phyloP scores from a whole-genome alignment of 2,329 filamentous ascomycete species.

The Nannizziopsis arthrosporioides region DNA sequence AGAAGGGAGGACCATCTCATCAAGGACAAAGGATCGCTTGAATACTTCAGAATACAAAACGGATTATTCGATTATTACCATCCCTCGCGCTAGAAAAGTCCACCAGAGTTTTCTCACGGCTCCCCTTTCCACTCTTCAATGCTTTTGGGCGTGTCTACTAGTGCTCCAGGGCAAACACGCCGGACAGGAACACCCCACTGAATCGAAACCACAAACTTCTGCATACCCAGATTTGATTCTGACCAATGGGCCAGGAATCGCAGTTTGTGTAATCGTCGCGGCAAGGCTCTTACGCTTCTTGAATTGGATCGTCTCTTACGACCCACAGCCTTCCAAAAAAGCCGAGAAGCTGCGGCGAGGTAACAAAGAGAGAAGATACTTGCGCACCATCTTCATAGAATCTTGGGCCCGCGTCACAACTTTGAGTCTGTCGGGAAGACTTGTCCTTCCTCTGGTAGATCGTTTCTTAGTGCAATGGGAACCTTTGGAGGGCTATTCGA shows the following conservation, averaged over 20 bases:
- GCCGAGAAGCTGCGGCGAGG: neutral
- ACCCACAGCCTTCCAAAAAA: conserved; percentile 11
- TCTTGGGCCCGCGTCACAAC: conserved; percentile 78
- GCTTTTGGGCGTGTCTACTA: conserved; percentile 51
- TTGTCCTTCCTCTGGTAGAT: conserved; percentile 63
- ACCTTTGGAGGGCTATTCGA: conserved; percentile 41
- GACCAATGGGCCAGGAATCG: conserved; percentile 81
- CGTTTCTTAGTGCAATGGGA: conserved; percentile 75
- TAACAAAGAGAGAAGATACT: conserved; percentile 31
- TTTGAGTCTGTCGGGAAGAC: conserved; percentile 70
- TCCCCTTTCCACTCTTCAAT: conserved; percentile 55
- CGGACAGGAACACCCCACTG: conserved; percentile 21
- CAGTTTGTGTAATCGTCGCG: conserved; percentile 59
- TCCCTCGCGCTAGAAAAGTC: conserved; percentile 67
- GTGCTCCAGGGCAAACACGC: conserved; percentile 39
- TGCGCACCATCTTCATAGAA: conserved; percentile 77
- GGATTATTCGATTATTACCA: conserved; percentile 52
- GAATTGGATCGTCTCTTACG: conserved; percentile 19
- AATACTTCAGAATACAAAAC: neutral
- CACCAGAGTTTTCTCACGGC: conserved; percentile 70
- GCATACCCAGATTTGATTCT: conserved; percentile 62
- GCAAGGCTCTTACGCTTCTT: conserved; percentile 46
- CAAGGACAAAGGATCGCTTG: conserved; percentile 20
- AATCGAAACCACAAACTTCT: conserved; percentile 16
- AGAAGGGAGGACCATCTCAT: conserved; percentile 23